Base-by-base conservation (phyloP, 805 yeast species). In the Wickerhamiella musiphila region DNA sequence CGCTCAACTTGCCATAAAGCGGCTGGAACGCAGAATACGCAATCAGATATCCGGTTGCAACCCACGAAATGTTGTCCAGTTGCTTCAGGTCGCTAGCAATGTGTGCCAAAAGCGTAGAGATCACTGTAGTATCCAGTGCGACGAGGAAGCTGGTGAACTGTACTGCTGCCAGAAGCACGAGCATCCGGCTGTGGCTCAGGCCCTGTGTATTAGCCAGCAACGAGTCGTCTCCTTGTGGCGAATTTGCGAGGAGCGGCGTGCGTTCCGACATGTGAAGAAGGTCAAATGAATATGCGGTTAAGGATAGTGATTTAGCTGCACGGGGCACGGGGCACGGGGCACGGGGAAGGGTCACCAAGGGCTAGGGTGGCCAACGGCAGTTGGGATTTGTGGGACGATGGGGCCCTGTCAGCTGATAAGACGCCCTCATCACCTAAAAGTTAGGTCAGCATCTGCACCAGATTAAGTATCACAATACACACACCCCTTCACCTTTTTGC, bases 21-120 rank as follows among this genome's bases (percentile, higher is more conserved):
- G 82, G 84, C 52, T 76, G 84, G 49, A 75, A 73, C 1, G 78
- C 78, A 3, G 79, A 67, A 38, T 69, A 70, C 1, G 84, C 73
- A 18, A 78, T 53, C 20, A 78, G 56, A 34, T 74, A 71, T 1
- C 78, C 66, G 0, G 83, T 70, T 3, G 83, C 82, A 3, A 77
- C 74, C 84, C 86, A 77, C 2, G 71, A 54, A 5, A 68, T 54
- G 10, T 61, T 46, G 12, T 62, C 58, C 25, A 71, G 57, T 28
- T 66, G 68, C 28, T 68, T 52, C 47, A 73, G 60, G 16, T 70
- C 70, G 5, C 72, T 61, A 14, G 78, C 77, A 27, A 73, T 73
- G 18, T 63, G 60, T 25, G 67, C 62, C 47, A 73, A 54, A 10
- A 72, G 60, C 3, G 75, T 67, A 4, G 78, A 61, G 3, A 72